phyloP scores from a whole-genome alignment of 768 basidiomycete genomes.

The Strobilomyces echinocephalus region DNA sequence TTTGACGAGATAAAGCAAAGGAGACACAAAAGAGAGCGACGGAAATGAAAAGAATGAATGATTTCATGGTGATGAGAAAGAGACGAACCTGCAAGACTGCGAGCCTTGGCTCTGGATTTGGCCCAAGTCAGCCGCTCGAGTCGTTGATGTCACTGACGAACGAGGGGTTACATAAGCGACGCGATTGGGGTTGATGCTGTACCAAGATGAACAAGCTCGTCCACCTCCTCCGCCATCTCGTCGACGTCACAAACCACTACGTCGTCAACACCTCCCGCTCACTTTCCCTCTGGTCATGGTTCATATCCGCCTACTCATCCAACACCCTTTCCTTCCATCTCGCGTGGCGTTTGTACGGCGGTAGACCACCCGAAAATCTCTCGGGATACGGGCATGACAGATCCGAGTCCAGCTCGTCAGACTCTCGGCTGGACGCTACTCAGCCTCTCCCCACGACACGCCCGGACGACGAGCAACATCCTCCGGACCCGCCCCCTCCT shows the following conservation, averaged over 20 bases:
- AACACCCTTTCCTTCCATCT: neutral
- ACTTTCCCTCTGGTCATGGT: slow-evolving; percentile 12
- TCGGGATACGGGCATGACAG: neutral
- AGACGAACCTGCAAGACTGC: slow-evolving; percentile 6
- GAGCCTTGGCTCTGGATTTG: neutral
- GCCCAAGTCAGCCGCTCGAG: neutral
- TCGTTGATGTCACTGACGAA: too few species aligned
- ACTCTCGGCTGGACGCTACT: neutral
- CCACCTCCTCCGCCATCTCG: slow-evolving; percentile 57
- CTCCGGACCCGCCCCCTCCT: neutral
- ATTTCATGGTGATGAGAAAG: slow-evolving; percentile 6
- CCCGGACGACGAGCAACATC: slow-evolving; percentile 8
- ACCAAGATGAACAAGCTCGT: slow-evolving; percentile 41
- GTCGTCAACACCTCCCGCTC: neutral
- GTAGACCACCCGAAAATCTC: neutral
- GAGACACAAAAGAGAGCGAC: neutral
- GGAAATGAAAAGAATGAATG: neutral
- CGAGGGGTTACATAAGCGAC: slow-evolving; percentile 8
- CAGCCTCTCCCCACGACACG: slow-evolving; percentile 6
- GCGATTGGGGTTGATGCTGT: neutral
- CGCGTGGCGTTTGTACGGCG: neutral
- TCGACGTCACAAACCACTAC: slow-evolving; percentile 58
- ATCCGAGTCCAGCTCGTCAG: neutral
- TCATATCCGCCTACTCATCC: slow-evolving; percentile 9
- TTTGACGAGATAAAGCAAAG: neutral